phyloP scores from a whole-genome alignment of 2,329 filamentous ascomycete species.

The Neurospora sp. region DNA sequence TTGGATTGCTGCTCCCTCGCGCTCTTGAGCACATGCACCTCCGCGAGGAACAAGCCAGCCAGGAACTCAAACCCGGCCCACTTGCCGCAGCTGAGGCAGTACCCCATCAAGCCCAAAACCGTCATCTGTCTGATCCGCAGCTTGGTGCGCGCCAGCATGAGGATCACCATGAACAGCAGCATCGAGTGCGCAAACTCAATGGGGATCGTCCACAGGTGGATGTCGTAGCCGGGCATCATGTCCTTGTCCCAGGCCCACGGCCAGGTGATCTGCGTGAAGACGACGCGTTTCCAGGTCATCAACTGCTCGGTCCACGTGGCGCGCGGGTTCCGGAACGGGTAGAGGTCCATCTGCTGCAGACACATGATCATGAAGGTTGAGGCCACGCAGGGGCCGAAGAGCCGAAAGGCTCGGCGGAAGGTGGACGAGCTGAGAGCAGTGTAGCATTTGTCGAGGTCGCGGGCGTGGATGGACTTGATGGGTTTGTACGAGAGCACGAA shows the following conservation, averaged over 20 bases:
- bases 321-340: conserved; percentile 10
- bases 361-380: conserved; percentile 31
- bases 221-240: conserved; percentile 28
- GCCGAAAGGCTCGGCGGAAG: conserved; percentile 35
- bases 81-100: conserved; percentile 28
- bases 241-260: conserved; percentile 27
- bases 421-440: conserved; percentile 34
- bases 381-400: conserved; percentile 35
- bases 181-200: conserved; percentile 37
- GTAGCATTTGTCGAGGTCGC: conserved; percentile 27
- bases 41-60: conserved; percentile 34
- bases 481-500: conserved; percentile 37
- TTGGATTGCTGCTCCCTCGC: conserved; percentile 8
- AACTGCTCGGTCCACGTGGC: conserved; percentile 20
- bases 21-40: conserved; percentile 30
- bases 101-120: conserved; percentile 26
- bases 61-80: conserved; percentile 38
- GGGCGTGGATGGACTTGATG: conserved; percentile 29
- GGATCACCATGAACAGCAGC: conserved; percentile 30
- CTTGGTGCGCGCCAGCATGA: conserved; percentile 28
- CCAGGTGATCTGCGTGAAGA: conserved; percentile 26
- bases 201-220: conserved; percentile 40
- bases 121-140: conserved; percentile 22
- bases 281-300: conserved; percentile 20
- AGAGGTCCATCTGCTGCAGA: conserved; percentile 22